These are phyloP conservation scores for Knoxdaviesia proteae DNA, from an alignment of 2,329 filamentous ascomycete genomes.

Conservation along the genomic window DNA sequence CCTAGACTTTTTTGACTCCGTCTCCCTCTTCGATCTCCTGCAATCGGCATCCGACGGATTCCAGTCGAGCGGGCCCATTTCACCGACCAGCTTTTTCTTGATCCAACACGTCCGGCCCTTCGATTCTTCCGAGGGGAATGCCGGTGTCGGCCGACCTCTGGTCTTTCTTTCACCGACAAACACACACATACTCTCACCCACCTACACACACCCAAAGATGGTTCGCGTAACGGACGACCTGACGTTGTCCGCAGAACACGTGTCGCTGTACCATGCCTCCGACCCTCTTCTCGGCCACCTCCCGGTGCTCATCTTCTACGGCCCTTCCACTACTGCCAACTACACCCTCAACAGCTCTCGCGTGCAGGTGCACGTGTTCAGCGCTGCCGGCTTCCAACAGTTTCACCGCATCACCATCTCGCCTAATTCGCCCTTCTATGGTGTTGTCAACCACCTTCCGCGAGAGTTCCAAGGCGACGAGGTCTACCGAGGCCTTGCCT, in stretches of 20 bases:
- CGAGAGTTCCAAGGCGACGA: constrained; percentile 93
- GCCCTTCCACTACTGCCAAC: constrained; percentile 74
- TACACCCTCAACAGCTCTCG: constrained; percentile 74
- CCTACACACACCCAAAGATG: constrained; percentile 35
- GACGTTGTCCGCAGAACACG: constrained; percentile 57
- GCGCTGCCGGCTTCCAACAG: constrained; percentile 69
- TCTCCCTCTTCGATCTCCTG: too few species aligned
- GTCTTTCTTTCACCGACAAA: neutral
- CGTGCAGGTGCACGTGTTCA: constrained; percentile 85
- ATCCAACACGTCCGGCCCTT: too few species aligned
- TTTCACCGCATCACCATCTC: constrained; percentile 85
- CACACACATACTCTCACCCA: neutral
- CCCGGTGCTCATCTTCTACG: constrained; percentile 78
- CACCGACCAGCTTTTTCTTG: too few species aligned
- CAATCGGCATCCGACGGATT: too few species aligned
- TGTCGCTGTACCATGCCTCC: constrained; percentile 74
- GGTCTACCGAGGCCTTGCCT: constrained; percentile 73
- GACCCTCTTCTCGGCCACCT: constrained; percentile 68
- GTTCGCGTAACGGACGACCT: constrained; percentile 63
- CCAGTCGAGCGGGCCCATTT: too few species aligned
- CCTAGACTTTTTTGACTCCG: too few species aligned
- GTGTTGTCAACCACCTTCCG: constrained; percentile 72
- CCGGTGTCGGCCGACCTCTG: neutral
- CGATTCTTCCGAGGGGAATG: too few species aligned
- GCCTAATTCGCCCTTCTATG: constrained; percentile 77